Percentiles rank a stretch among this genome's conserved stretches.
Conservation (phyloP, 2,329 filamentous ascomycete genomes). For the Helminthosporium solani region DNA sequence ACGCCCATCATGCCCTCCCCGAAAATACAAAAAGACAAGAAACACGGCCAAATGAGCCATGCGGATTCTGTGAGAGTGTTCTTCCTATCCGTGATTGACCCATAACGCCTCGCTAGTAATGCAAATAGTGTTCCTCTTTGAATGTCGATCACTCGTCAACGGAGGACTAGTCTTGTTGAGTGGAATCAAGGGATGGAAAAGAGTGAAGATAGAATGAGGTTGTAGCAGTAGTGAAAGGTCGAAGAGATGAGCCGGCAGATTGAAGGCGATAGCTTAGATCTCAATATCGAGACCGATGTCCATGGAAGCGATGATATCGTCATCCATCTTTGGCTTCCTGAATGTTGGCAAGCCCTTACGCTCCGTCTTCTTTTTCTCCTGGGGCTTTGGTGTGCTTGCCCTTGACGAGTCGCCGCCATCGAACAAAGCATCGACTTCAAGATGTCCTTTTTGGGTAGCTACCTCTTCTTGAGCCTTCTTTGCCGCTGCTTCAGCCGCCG, state of each 20-base stretch:
- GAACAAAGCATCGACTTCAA: constrained; percentile 50
- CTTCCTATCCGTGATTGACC: not conserved
- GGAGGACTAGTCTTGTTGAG: too few relatives aligned
- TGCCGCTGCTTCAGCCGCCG: constrained; percentile 59
- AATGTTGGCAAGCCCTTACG: constrained; percentile 65
- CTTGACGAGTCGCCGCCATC: constrained; percentile 42
- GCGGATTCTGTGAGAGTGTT: not conserved
- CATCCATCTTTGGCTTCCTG: constrained; percentile 76
- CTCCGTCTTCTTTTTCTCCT: constrained; percentile 55
- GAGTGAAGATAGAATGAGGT: too few relatives aligned
- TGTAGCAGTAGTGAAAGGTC: not conserved
- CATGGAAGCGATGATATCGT: constrained; percentile 86
- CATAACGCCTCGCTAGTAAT: not conserved
- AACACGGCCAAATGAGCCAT: not conserved
- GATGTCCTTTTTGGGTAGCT: constrained; percentile 25
- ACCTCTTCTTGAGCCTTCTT: constrained; percentile 47
- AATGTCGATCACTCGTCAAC: too few relatives aligned
- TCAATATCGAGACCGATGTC: constrained; percentile 93
- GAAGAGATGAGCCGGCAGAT: not conserved
- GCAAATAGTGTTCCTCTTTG: not conserved
- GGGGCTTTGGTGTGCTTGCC: constrained; percentile 47
- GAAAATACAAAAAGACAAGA: not conserved
- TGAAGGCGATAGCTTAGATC: constrained; percentile 53
- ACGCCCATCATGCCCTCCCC: too few relatives aligned
- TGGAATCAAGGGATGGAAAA: not conserved